Evolutionary conservation across 495 filamentous ascomycete genomes (phyloP), one percentile per base, ranked within the genome.

Genomic region (Xylaria acuta): DNA sequence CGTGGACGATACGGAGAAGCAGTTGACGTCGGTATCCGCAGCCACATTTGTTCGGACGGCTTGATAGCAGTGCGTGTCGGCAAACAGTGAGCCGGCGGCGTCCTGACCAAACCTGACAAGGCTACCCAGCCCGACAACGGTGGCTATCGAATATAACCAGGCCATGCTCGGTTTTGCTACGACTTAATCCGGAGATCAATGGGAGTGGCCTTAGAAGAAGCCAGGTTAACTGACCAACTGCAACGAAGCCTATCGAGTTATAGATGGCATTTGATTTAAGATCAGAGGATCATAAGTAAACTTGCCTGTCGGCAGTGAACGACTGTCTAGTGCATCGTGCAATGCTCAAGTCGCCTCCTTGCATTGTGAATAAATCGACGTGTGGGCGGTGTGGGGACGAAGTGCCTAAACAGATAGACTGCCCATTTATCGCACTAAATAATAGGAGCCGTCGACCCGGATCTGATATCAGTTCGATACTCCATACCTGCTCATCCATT

Each of bases 1-100:
- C 6, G 62, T 64, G 12, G 72, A 40, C 9, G 73, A 80, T 9
- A 86, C 80, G 2, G 80, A 80, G 74, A 87, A 86, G 75, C 85
- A 87, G 65, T 83, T 77, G 2, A 78, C 81, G 18, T 74, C 67
- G 6, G 75, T 72, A 51, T 73, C 63, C 18, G 64, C 72, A 18
- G 64, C 63, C 40, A 76, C 74, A 45, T 84, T 75, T 0, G 84
- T 81, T 18, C 75, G 80, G 51, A 87, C 80, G 40, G 73, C 77
- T 51, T 82, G 77, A 72, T 85, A 85, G 74, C 83, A 84, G 70
- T 79, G 75, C 22, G 81, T 83, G 43, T 81, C 77, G 7, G 71
- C 65, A 30, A 71, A 70, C 12, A 65, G 41, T 22, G 70, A 72
- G 56, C 72, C 66, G 7, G 63, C 66, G 7, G 70, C 53, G 32